Base-by-base conservation (phyloP, 2,329 filamentous ascomycete genomes). In the Neocucurbitaria cava region DNA sequence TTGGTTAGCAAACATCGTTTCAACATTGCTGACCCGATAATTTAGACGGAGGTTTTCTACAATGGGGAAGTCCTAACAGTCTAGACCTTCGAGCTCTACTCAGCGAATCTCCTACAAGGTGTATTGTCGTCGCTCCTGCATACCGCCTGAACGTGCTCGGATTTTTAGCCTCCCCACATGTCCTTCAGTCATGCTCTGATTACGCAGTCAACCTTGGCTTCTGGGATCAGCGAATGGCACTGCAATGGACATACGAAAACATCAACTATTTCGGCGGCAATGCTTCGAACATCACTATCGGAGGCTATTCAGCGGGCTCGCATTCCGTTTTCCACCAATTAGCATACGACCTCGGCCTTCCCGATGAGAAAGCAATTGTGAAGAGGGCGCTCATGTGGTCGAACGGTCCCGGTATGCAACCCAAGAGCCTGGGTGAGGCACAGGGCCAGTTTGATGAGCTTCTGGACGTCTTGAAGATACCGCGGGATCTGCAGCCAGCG, bases 271-370 rank as follows among this genome's bases (percentile, higher is more conserved):
- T 85, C 54, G 80, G 81, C 0, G 83, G 83, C 3, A 74, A 85
- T 63, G 64, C 75, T 0, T 66, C 69, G 2, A 82, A 83, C 49
- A 82, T 85, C 49, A 85, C 83, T 0, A 73, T 85, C 18, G 79
- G 73, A 1, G 83, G 84, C 2, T 86, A 86, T 60, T 85, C 82
- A 3, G 84, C 84, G 1, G 83, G 84, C 1, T 77, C 82, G 2
- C 82, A 86, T 62, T 83, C 81, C 2, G 77, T 80, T 2, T 86
- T 85, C 62, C 79, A 86, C 49, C 84, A 86, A 67, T 69, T 86
- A 2, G 79, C 82, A 9, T 82, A 85, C 58, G 84, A 87, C 61
- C 74, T 86, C 8, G 79, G 77, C 47, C 76, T 81, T 17, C 77
- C 81, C 0, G 73, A 76, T 9, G 66, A 75, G 3, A 76, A 82